Evolutionary conservation across 2,329 filamentous ascomycete species (phyloP).

Genomic region (Fusarium tricinctum): DNA sequence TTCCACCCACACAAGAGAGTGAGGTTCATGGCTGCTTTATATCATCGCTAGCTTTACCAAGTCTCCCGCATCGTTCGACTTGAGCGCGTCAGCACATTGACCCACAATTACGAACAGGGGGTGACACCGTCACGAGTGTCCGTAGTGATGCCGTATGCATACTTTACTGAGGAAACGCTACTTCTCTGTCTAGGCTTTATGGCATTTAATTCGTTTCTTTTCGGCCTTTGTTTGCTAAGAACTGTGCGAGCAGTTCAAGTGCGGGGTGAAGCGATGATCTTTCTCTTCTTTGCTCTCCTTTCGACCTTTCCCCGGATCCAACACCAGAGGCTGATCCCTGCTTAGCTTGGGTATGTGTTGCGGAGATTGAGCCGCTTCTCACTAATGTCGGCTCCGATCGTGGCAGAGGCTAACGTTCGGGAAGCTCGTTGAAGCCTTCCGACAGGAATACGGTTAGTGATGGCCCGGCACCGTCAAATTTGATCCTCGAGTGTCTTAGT

Average conservation of each 20-base stretch:
- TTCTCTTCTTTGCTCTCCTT: slow-evolving; percentile 9
- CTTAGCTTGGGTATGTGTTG: slow-evolving; percentile 8
- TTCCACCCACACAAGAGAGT: not conserved
- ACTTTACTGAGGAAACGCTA: not conserved
- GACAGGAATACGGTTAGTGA: not conserved
- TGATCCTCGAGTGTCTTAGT: not conserved
- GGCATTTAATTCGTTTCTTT: slow-evolving; percentile 7
- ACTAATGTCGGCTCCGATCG: slow-evolving; percentile 19
- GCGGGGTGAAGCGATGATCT: slow-evolving; percentile 35
- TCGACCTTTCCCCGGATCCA: slow-evolving; percentile 18
- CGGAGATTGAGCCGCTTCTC: slow-evolving; percentile 22
- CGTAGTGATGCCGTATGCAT: slow-evolving; percentile 14
- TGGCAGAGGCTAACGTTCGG: not conserved
- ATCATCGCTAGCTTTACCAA: slow-evolving; percentile 8
- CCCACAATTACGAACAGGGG: slow-evolving; percentile 21
- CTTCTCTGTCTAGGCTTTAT: not conserved
- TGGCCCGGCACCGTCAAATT: too few relatives aligned
- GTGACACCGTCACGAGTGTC: slow-evolving; percentile 9
- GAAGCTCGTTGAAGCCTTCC: not conserved
- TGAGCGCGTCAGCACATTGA: slow-evolving; percentile 30
- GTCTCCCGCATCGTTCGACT: slow-evolving; percentile 24
- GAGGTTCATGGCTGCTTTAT: slow-evolving; percentile 24
- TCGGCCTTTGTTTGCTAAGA: not conserved
- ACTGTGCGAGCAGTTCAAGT: not conserved
- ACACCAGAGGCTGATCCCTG: slow-evolving; percentile 2